phyloP scores from a whole-genome alignment of 108 stramenopile genomes.

The Fragilariopsis cylindrus region DNA sequence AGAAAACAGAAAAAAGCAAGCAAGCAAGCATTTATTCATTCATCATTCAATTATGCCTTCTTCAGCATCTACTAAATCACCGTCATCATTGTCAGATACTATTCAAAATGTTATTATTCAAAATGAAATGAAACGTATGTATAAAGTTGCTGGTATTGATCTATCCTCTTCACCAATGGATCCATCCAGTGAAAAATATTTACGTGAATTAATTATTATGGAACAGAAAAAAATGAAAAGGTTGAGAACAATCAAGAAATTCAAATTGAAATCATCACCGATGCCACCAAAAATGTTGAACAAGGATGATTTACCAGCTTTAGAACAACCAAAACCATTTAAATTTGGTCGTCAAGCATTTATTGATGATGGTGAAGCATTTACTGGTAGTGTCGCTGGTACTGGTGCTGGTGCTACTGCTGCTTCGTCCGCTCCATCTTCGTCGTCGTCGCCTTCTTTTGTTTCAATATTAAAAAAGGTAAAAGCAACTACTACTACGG shows the following conservation, averaged over 20 bases:
- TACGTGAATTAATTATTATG: neutral
- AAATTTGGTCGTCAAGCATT: too few relatives aligned
- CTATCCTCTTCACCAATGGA: neutral
- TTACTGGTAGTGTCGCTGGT: neutral
- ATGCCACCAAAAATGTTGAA: neutral
- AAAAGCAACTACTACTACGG: neutral
- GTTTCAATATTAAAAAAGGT: neutral
- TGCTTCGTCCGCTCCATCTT: too few relatives aligned
- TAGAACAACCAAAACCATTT: neutral
- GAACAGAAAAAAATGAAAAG: neutral
- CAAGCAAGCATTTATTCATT: too few relatives aligned
- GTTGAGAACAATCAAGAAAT: neutral
- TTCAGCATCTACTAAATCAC: too few relatives aligned
- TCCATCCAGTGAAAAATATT: slow-evolving; percentile 5
- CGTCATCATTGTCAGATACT: too few relatives aligned
- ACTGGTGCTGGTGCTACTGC: neutral
- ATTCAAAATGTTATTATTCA: neutral
- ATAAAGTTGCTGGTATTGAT: neutral
- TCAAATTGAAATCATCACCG: neutral
- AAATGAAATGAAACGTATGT: neutral
- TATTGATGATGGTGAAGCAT: neutral
- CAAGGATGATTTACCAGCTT: neutral
- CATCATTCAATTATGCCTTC: too few relatives aligned
- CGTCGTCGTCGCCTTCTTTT: too few relatives aligned
- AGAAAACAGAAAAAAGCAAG: too few relatives aligned